Evolutionary conservation across 1,284 basidiomycete species (phyloP), one percentile per base, ranked within the genome.

Genomic region (Pterulicium gracile): DNA sequence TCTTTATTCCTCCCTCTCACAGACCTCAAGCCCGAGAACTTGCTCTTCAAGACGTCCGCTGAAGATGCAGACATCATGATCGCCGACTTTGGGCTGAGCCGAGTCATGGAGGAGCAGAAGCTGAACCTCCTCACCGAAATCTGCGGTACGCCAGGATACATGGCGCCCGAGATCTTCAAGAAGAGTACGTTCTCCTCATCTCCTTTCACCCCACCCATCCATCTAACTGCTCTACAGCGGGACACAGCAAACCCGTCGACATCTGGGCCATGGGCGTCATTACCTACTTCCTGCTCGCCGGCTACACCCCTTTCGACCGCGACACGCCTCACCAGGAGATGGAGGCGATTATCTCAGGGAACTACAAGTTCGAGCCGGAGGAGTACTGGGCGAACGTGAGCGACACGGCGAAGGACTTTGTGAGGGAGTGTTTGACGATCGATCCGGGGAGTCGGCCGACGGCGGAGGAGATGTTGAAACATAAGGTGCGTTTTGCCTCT

Each of bases 111-210:
- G 27, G 91, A 94, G 54, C 84, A 90, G 51, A 91, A 91, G 61
- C 77, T 95, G 56, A 86, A 80, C 45, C 70, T 88, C 53, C 70
- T 98, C 49, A 97, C 93, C 2, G 96, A 97, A 58, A 90, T 97
- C 19, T 98, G 95, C 56, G 95, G 95, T 5, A 92, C 89, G 1
- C 88, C 88, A 7, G 88, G 84, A 75, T 98, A 98, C 66, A 98
- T 98, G 95, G 93, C 95, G 0, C 94, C 95, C 0, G 95, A 97
- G 64, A 97, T 98, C 56, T 98, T 98, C 75, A 86, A 86, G 62
- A 95, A 95, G 66, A 79, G 86, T 88, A 51, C 42, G 77, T 65
- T 3, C 32, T 32, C 20, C 10, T 15, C 24, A 47, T 22, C 44
- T 24, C 23, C 43, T 24, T 27, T 24, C 18, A 47, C 12, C 12